These are phyloP conservation scores for Oxyria digyna DNA, from an alignment of 148 eudicot genomes.

Conservation along the genomic window DNA sequence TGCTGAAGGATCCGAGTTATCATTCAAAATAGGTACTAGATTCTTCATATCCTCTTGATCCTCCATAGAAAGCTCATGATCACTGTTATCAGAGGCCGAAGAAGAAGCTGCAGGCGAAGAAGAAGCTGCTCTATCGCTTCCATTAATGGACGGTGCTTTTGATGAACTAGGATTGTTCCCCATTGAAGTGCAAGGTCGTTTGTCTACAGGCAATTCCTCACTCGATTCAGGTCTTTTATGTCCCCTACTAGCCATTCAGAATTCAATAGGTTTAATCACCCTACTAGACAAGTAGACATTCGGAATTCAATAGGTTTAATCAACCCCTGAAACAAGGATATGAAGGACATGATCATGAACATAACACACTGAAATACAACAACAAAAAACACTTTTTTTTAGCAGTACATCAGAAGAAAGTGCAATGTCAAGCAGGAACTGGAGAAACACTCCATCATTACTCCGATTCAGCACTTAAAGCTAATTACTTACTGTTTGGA, in stretches of 20 bases:
- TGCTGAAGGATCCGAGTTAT: constrained; percentile 47
- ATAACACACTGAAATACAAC: too few relatives aligned
- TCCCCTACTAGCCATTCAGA: constrained; percentile 58
- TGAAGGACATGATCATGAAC: not conserved
- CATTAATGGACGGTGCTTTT: constrained; percentile 31
- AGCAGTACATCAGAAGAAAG: not conserved
- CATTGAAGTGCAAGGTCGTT: constrained; percentile 71
- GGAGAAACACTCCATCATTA: not conserved
- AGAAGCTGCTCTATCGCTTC: constrained; percentile 59
- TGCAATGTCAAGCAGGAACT: too few relatives aligned
- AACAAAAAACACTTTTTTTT: too few relatives aligned
- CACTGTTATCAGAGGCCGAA: too few relatives aligned
- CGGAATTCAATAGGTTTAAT: too few relatives aligned
- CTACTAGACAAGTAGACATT: too few relatives aligned
- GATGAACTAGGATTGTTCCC: constrained; percentile 62
- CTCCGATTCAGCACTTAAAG: not conserved
- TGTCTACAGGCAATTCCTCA: constrained; percentile 71
- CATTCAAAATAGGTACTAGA: constrained; percentile 40
- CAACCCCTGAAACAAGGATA: not conserved
- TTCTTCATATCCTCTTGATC: constrained; percentile 38
- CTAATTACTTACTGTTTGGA: not conserved
- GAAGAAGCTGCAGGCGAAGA: constrained; percentile 53
- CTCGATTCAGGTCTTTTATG: constrained; percentile 55
- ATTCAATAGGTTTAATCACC: not conserved
- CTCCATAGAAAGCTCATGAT: too few relatives aligned